phyloP scores from a whole-genome alignment of 2,329 filamentous ascomycete species.

The Alternaria consortialis region DNA sequence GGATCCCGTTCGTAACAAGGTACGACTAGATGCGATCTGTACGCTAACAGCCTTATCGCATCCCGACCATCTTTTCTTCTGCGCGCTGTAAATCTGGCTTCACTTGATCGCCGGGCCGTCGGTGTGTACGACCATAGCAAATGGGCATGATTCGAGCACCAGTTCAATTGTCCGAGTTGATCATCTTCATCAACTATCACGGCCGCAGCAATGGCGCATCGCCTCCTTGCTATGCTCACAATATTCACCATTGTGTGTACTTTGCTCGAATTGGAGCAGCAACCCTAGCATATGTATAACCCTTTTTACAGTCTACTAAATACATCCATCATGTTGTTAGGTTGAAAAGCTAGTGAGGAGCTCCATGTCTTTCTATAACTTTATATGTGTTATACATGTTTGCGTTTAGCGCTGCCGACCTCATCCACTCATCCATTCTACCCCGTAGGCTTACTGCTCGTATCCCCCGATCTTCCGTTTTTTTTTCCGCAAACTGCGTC shows the following conservation, averaged over 20 bases:
- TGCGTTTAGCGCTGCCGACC: background rate
- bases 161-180: too few relatives aligned
- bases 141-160: background rate
- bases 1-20: background rate
- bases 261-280: too few relatives aligned
- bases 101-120: background rate
- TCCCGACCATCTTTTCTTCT: background rate
- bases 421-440: background rate
- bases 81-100: background rate
- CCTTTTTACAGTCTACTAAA: too few relatives aligned
- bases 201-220: background rate
- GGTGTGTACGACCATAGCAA: background rate
- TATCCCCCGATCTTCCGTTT: too few relatives aligned
- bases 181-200: background rate
- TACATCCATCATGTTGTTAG: background rate
- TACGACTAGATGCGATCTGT: background rate
- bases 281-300: too few relatives aligned
- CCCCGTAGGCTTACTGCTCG: background rate
- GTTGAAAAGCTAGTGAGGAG: background rate
- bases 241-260: too few relatives aligned
- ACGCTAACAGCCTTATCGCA: background rate
- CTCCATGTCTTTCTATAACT: background rate
- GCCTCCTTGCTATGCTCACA: background rate
- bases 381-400: background rate
- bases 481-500: too few relatives aligned